Base-by-base conservation (phyloP, 495 filamentous ascomycete genomes). In the Hypomontagnella monticulosa region DNA sequence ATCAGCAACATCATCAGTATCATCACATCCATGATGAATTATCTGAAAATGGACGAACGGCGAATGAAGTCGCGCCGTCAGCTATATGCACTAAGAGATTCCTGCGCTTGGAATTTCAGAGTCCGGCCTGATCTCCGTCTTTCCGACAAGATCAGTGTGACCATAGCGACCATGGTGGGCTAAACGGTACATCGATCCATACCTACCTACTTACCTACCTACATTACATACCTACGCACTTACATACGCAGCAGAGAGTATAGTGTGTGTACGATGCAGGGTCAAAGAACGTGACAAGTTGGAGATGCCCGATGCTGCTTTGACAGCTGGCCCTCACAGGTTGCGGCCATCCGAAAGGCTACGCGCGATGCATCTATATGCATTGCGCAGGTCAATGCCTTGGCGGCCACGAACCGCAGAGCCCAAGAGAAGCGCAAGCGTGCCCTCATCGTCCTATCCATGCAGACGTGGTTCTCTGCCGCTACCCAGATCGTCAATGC, bases 241-340 rank as follows among this genome's bases (percentile, higher is more conserved):
- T 49, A 56, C 33, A 16, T 51, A 66, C 48, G 49, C 33, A 41
- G 23, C 11, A 27, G 5, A 16, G 37, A 37, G 32, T 49, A 46
- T 32, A 37, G 20, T 12, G 33, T 47, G 27, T 56, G 60, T 60
- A 56, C 33, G 18, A 64, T 69, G 66, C 66, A 69, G 56, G 66
- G 59, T 60, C 55, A 50, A 27, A 69, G 66, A 69, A 69, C 66
- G 66, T 69, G 66, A 69, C 66, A 64, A 64, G 66, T 64, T 69
- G 61, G 56, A 63, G 66, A 69, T 69, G 65, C 65, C 65, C 59
- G 65, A 63, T 68, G 60, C 66, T 69, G 60, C 66, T 69, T 69
- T 69, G 66, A 69, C 66, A 69, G 66, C 60, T 69, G 65, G 58
- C 65, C 61, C 59, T 68, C 57, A 66, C 63, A 61, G 55, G 59